Conservation (phyloP, 306 rosid species). For the Albizia julibrissin region DNA sequence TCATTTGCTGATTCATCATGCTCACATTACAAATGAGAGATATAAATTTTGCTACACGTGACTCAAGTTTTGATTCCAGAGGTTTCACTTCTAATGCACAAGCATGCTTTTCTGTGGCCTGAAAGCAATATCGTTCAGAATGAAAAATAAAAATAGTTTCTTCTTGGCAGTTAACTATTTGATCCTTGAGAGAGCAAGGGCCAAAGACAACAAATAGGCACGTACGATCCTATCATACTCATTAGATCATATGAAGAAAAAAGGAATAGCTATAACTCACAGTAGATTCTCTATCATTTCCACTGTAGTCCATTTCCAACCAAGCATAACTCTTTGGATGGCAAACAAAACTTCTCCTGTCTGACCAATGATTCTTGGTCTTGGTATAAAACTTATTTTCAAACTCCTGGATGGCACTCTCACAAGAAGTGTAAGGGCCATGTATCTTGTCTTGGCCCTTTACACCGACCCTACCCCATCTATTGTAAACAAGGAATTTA, state of each 20-base stretch:
- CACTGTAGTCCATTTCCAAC: constrained; percentile 90
- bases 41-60: constrained; percentile 72
- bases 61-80: constrained; percentile 69
- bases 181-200: neutral
- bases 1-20: constrained; percentile 99
- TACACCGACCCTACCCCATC: constrained; percentile 97
- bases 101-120: constrained; percentile 52
- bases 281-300: constrained; percentile 50
- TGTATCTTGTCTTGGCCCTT: constrained; percentile 79
- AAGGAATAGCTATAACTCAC: constrained; percentile 56
- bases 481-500: constrained; percentile 70
- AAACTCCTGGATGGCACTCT: constrained; percentile 63
- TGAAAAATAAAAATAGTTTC: constrained; percentile 9
- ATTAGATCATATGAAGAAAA: constrained; percentile 23
- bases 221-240: neutral
- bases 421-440: constrained; percentile 65
- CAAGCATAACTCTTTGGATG: constrained; percentile 69
- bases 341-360: constrained; percentile 56
- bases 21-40: constrained; percentile 87
- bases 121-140: constrained; percentile 44
- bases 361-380: constrained; percentile 77
- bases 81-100: constrained; percentile 57
- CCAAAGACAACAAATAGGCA: constrained; percentile 7
- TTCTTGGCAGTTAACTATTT: constrained; percentile 6
- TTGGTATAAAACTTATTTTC: constrained; percentile 69